phyloP scores from a whole-genome alignment of 495 filamentous ascomycete species.

The Podospora pseudopauciseta region DNA sequence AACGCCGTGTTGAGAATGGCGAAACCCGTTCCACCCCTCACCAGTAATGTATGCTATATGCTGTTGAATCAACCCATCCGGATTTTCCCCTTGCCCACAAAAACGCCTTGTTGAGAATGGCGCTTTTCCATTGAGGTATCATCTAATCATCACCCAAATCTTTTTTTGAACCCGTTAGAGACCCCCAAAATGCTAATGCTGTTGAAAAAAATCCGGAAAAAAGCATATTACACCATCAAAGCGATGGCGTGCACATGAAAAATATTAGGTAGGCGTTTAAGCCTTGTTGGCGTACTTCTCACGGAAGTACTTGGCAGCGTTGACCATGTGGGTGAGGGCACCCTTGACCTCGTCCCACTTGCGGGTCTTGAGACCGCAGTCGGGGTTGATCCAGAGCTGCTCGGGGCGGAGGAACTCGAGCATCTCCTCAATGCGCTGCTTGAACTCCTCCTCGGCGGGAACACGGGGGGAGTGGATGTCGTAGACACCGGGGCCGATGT shows the following conservation, averaged over 20 bases:
- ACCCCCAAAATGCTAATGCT: slow-evolving; percentile 38
- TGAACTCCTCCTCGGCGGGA: slow-evolving; percentile 92
- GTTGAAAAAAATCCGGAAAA: slow-evolving; percentile 38
- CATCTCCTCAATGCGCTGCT: slow-evolving; percentile 96
- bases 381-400: slow-evolving; percentile 98
- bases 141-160: slow-evolving; percentile 29
- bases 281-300: slow-evolving; percentile 61
- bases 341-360: slow-evolving; percentile 96
- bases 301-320: slow-evolving; percentile 94
- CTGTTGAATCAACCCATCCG: slow-evolving; percentile 11
- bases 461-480: slow-evolving; percentile 99
- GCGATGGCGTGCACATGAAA: slow-evolving; percentile 1
- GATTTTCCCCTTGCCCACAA: slow-evolving; percentile 15
- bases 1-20: slow-evolving; percentile 7
- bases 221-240: slow-evolving; percentile 18
- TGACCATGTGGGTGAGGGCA: slow-evolving; percentile 87
- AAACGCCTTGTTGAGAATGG: slow-evolving; percentile 38
- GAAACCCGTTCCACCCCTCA: neutral
- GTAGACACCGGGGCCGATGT: slow-evolving; percentile 98
- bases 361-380: slow-evolving; percentile 98
- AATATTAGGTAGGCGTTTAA: slow-evolving; percentile 19
- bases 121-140: slow-evolving; percentile 34
- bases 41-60: slow-evolving; percentile 12
- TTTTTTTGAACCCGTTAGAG: slow-evolving; percentile 31
- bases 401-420: slow-evolving; percentile 75